Percentiles rank a stretch among this genome's conserved stretches.
phyloP scores from a whole-genome alignment of 306 rosid species.

The Vigna reflexopilosa region DNA sequence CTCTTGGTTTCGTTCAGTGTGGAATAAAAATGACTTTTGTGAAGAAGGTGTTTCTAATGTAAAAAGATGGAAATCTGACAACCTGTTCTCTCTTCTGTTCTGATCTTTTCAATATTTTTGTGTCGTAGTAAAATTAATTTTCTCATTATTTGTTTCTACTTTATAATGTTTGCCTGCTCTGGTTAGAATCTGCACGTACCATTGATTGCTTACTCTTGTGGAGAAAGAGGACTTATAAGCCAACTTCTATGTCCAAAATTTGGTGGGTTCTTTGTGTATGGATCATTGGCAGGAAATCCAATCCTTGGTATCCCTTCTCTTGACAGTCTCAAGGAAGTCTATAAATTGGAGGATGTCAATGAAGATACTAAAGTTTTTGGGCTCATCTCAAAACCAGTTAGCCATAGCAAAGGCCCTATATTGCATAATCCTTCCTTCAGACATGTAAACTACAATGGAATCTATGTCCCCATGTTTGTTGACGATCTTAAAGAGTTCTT shows the following conservation, averaged over 20 bases:
- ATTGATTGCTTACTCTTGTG: slow-evolving; percentile 55
- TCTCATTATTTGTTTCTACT: neutral
- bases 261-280: slow-evolving; percentile 57
- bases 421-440: slow-evolving; percentile 60
- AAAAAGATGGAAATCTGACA: neutral
- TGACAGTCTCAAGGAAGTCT: slow-evolving; percentile 45
- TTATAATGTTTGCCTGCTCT: neutral
- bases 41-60: neutral
- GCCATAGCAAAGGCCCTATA: slow-evolving; percentile 64
- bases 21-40: neutral
- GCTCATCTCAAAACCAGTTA: slow-evolving; percentile 62
- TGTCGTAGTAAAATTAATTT: slow-evolving; percentile 2
- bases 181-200: slow-evolving; percentile 47
- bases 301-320: slow-evolving; percentile 51
- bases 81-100: neutral
- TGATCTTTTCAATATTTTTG: neutral
- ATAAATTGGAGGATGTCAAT: slow-evolving; percentile 46
- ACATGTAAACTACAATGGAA: slow-evolving; percentile 51
- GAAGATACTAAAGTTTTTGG: slow-evolving; percentile 55
- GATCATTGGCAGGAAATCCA: slow-evolving; percentile 51
- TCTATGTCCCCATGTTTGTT: slow-evolving; percentile 61
- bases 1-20: neutral
- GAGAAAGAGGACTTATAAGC: slow-evolving; percentile 62
- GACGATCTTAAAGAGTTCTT: slow-evolving; percentile 60
- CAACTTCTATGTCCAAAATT: slow-evolving; percentile 54